phyloP scores from a whole-genome alignment of 2,329 filamentous ascomycete species.

The Aspergillus fischeri region DNA sequence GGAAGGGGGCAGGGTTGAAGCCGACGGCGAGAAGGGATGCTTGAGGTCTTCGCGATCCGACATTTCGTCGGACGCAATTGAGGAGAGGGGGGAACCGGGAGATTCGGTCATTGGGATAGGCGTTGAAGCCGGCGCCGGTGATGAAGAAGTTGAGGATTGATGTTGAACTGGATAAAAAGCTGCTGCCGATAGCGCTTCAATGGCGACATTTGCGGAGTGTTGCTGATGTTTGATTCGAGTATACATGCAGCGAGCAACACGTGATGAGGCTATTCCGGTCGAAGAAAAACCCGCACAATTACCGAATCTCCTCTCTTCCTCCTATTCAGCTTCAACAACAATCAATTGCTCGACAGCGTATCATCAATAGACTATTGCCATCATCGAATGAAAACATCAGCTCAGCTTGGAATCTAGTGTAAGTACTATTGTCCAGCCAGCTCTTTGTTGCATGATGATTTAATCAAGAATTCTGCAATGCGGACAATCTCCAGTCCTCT shows the following conservation, averaged over 20 bases:
- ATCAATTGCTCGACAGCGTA: not conserved
- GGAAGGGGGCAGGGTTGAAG: slow-evolving; percentile 42
- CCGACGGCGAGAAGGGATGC: slow-evolving; percentile 46
- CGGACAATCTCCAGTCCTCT: slow-evolving; percentile 38
- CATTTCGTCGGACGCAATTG: slow-evolving; percentile 60
- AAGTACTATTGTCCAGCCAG: slow-evolving; percentile 8
- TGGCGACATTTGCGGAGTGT: slow-evolving; percentile 6
- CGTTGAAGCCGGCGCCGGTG: slow-evolving; percentile 1
- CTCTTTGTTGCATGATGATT: slow-evolving; percentile 31
- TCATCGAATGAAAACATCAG: not conserved
- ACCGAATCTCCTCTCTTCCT: slow-evolving; percentile 3
- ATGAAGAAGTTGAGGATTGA: not conserved
- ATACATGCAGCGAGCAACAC: slow-evolving; percentile 15
- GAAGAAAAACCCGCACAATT: slow-evolving; percentile 2
- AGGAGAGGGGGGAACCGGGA: slow-evolving; percentile 61
- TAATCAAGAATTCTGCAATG: slow-evolving; percentile 45
- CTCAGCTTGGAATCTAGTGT: slow-evolving; percentile 1
- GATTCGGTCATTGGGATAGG: slow-evolving; percentile 47
- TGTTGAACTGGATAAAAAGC: not conserved
- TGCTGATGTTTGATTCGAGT: slow-evolving; percentile 12
- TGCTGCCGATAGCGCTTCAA: not conserved
- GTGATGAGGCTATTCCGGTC: slow-evolving; percentile 21
- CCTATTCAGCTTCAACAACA: not conserved
- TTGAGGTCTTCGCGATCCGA: slow-evolving; percentile 52
- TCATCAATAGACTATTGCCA: not conserved